These are phyloP conservation scores for Tylopilus sp. DNA, from an alignment of 1,284 basidiomycete genomes.

Conservation along the genomic window DNA sequence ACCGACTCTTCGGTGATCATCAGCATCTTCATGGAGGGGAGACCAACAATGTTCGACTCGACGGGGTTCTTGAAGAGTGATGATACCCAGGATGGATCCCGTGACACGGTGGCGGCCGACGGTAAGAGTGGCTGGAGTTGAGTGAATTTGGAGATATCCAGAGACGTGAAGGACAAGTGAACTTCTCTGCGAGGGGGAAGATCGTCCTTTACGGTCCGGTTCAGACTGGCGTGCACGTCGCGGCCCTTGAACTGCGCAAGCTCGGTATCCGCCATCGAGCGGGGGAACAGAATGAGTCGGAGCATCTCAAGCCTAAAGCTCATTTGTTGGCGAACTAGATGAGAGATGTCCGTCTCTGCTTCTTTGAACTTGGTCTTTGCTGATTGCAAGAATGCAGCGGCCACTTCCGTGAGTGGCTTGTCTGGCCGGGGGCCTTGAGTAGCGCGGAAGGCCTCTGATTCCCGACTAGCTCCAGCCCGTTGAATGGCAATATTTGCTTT, in stretches of 20 bases:
- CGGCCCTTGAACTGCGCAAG: constrained; percentile 65
- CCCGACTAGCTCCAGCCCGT: constrained; percentile 65
- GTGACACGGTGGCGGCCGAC: constrained; percentile 36
- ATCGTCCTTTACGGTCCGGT: constrained; percentile 52
- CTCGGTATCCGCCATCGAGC: constrained; percentile 67
- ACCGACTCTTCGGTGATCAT: constrained; percentile 64
- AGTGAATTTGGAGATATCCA: constrained; percentile 66
- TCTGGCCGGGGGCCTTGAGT: constrained; percentile 63
- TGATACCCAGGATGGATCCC: constrained; percentile 52
- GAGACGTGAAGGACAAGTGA: constrained; percentile 64
- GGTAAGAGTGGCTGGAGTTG: constrained; percentile 49
- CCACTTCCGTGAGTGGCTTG: constrained; percentile 75
- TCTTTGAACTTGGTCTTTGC: constrained; percentile 65
- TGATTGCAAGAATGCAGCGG: constrained; percentile 75
- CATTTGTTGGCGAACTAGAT: constrained; percentile 66
- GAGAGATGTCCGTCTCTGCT: constrained; percentile 52
- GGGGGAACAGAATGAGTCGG: constrained; percentile 67
- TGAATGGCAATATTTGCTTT: constrained; percentile 67
- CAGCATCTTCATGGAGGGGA: constrained; percentile 73
- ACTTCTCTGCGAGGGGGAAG: constrained; percentile 55
- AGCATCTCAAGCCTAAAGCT: constrained; percentile 59
- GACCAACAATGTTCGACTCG: constrained; percentile 68
- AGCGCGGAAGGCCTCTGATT: constrained; percentile 66
- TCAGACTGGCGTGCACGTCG: constrained; percentile 61
- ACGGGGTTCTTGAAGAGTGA: constrained; percentile 51